Conservation (phyloP, 179 eudicot genomes). For the Beta lomatogona region DNA sequence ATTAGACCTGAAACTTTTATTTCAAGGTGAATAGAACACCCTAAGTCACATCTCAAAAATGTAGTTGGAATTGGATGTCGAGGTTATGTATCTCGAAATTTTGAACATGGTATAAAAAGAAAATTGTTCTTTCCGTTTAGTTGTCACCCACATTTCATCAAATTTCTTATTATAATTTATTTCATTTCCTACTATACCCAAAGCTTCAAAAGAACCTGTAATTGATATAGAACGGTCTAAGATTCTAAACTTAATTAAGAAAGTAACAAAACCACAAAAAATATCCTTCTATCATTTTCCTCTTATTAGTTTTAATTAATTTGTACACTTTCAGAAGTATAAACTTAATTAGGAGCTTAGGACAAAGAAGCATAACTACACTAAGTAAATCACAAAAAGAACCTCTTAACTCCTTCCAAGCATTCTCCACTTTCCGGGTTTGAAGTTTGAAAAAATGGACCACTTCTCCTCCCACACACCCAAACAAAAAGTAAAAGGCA, state of each 20-base stretch:
- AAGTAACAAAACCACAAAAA: neutral
- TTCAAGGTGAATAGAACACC: too few relatives aligned
- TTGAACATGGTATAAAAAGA: too few relatives aligned
- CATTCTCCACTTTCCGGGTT: neutral
- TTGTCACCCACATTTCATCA: too few relatives aligned
- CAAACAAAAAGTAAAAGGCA: conserved; percentile 21
- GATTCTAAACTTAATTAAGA: conserved; percentile 11
- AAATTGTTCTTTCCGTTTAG: too few relatives aligned
- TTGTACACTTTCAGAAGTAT: neutral
- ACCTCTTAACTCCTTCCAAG: neutral
- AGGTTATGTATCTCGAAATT: too few relatives aligned
- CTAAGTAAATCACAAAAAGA: conserved; percentile 9
- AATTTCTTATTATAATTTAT: too few relatives aligned
- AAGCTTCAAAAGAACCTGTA: too few relatives aligned
- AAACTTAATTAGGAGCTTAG: neutral
- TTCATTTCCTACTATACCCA: too few relatives aligned
- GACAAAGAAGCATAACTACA: conserved; percentile 3
- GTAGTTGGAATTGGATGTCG: too few relatives aligned
- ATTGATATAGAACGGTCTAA: neutral
- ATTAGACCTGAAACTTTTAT: too few relatives aligned
- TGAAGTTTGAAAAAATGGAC: conserved; percentile 17
- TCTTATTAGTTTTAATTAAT: neutral
- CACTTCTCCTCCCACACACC: conserved; percentile 16
- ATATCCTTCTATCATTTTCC: neutral
- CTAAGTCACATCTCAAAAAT: too few relatives aligned